Base-by-base conservation (phyloP, 495 filamentous ascomycete species). In the Aspergillus diversus region DNA sequence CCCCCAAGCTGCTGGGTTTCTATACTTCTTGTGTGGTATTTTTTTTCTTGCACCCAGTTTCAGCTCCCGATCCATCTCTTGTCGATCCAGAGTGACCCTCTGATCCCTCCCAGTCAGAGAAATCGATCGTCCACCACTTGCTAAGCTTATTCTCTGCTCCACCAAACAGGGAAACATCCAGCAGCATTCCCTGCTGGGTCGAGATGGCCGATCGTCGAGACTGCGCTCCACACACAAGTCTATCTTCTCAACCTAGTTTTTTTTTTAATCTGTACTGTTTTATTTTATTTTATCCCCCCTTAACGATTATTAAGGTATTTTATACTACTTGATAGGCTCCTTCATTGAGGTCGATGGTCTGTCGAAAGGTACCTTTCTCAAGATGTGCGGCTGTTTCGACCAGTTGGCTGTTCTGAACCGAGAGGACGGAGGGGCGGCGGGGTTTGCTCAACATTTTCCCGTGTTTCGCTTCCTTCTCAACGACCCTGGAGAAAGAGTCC, bases 121-220 rank as follows among this genome's bases (percentile, higher is more conserved):
- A 57, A 27, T 17, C 16, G 47, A 50, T 64, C 63, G 63, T 46
- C 57, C 57, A 55, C 33, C 57, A 49, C 53, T 43, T 61, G 60
- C 64, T 66, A 66, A 66, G 64, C 64, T 66, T 66, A 66, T 55
- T 60, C 64, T 54, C 21, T 63, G 39, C 59, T 66, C 64, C 64
- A 66, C 64, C 59, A 59, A 59, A 63, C 55, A 63, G 64, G 64
- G 59, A 65, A 65, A 60, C 54, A 55, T 9, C 42, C 48, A 49
- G 32, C 21, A 51, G 11, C 33, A 12, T 49, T 47, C 49, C 50
- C 55, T 63, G 47, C 50, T 54, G 59, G 47, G 34, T 46, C 47
- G 49, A 49, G 39, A 48, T 56, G 56, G 51, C 56, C 57, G 63
- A 62, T 59, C 56, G 50, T 49, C 53, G 12, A 46, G 48, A 52